A percentile compares a stretch with the other conserved stretches of the same genome.
Evolutionary conservation across 2,329 filamentous ascomycete species (phyloP).

Genomic region (Fusarium clavum): DNA sequence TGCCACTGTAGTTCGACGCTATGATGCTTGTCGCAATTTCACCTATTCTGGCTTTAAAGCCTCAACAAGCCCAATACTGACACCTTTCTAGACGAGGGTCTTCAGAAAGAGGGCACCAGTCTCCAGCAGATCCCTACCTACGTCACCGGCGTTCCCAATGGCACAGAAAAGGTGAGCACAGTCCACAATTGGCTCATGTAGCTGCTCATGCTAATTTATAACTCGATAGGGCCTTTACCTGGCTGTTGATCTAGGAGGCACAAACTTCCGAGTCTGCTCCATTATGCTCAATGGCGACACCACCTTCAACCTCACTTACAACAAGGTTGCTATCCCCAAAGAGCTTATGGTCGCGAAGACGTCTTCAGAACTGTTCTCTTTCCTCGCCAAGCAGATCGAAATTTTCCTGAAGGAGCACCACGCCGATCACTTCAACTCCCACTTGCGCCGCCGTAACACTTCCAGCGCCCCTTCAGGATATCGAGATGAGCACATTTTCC

Average conservation of each 20-base stretch:
- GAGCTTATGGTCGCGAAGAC: conserved; percentile 91
- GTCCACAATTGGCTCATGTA: background rate
- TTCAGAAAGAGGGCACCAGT: conserved; percentile 80
- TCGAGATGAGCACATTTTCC: conserved; percentile 83
- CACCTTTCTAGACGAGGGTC: conserved; percentile 75
- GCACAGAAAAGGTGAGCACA: conserved; percentile 85
- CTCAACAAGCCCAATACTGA: conserved; percentile 25
- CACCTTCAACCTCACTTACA: conserved; percentile 93
- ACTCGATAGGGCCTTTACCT: conserved; percentile 83
- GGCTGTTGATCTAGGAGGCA: conserved; percentile 96
- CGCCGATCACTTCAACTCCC: conserved; percentile 82
- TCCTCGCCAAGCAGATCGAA: conserved; percentile 93
- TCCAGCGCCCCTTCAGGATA: conserved; percentile 68
- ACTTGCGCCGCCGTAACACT: conserved; percentile 73
- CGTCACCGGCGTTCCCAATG: conserved; percentile 94
- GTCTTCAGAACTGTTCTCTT: conserved; percentile 87
- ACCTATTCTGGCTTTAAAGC: conserved; percentile 11
- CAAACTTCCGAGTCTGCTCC: conserved; percentile 98
- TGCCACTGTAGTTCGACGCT: conserved; percentile 12
- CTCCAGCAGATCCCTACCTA: conserved; percentile 98
- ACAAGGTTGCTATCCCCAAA: conserved; percentile 90
- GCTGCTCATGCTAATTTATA: conserved; percentile 16
- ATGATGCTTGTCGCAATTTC: conserved; percentile 29
- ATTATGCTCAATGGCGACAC: conserved; percentile 93
- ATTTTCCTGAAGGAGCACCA: conserved; percentile 88